Evolutionary conservation across 2,329 filamentous ascomycete genomes (phyloP), one percentile per base, ranked within the genome.

Genomic region (Talaromyces sp.): DNA sequence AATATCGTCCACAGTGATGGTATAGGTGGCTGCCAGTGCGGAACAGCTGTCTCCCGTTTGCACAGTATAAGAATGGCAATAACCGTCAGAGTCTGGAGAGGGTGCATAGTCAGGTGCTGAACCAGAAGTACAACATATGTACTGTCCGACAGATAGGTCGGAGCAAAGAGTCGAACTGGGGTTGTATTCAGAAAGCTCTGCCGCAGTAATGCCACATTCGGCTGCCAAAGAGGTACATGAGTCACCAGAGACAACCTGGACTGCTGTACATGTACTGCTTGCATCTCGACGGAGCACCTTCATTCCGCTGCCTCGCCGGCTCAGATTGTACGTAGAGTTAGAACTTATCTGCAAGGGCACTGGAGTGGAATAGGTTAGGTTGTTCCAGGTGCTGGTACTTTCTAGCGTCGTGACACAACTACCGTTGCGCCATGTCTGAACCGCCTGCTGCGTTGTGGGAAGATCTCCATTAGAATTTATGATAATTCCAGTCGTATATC

Each of bases 131-230:
- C 45, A 50, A 31, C 31, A 50, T 17, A 50, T 9, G 4, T 17
- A 21, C 9, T 33, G 15, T 31, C 31, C 31, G 15, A 35, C 28
- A 19, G 45, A 1, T 4, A 50, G 28, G 13, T 6, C 21, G 10
- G 63, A 63, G 60, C 70, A 73, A 6, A 72, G 50, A 9, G 57
- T 60, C n/a, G n/a, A n/a, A n/a, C n/a, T n/a, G n/a, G 59, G 51
- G 60, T 80, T 80, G 61, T 70, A 77, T 53, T 73, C 70, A 15
- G 61, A 69, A 46, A 79, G 74, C 43, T 79, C 66, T 10, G 62
- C 51, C 2, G 62, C 60, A 0, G 71, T 70, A 13, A 80, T 75
- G 4, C 73, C 70, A 55, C 77, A 80, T 37, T 66, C 65, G 5
- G 62, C 53, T 0, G 75, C 75, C 0, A 80, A 65, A 0, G 69